These are phyloP conservation scores for Amphichorda felina DNA, from an alignment of 2,329 filamentous ascomycete genomes.

Conservation along the genomic window DNA sequence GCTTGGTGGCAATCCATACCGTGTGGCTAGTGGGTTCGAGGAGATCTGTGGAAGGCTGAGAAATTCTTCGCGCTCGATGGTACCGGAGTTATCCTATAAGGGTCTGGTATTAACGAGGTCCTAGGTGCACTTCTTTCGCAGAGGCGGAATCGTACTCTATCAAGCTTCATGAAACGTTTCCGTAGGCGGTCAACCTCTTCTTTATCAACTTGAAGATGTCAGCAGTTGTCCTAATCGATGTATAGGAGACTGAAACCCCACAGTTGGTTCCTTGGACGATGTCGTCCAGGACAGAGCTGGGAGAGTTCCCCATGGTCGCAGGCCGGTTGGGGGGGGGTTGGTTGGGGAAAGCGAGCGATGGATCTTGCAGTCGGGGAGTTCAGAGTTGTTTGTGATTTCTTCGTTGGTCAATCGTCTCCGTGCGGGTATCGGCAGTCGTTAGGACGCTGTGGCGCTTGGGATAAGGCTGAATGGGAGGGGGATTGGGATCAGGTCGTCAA, in stretches of 20 bases:
- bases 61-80: conserved; percentile 97
- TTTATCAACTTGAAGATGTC: conserved; percentile 60
- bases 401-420: too few relatives aligned
- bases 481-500: too few relatives aligned
- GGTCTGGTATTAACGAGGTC: neutral
- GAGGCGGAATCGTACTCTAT: conserved; percentile 58
- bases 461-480: too few relatives aligned
- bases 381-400: too few relatives aligned
- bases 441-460: too few relatives aligned
- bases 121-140: neutral
- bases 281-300: conserved; percentile 73
- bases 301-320: conserved; percentile 51
- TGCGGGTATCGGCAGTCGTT: too few relatives aligned
- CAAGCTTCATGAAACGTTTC: conserved; percentile 98
- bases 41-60: conserved; percentile 94
- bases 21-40: conserved; percentile 91
- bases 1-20: conserved; percentile 35
- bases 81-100: conserved; percentile 83
- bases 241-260: conserved; percentile 30
- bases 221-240: neutral
- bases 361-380: too few relatives aligned
- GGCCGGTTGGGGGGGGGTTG: neutral
- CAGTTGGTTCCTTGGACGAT: conserved; percentile 97
- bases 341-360: neutral
- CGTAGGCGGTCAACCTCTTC: conserved; percentile 92